phyloP scores from a whole-genome alignment of 1,284 basidiomycete genomes.

The Trametes pubescens region DNA sequence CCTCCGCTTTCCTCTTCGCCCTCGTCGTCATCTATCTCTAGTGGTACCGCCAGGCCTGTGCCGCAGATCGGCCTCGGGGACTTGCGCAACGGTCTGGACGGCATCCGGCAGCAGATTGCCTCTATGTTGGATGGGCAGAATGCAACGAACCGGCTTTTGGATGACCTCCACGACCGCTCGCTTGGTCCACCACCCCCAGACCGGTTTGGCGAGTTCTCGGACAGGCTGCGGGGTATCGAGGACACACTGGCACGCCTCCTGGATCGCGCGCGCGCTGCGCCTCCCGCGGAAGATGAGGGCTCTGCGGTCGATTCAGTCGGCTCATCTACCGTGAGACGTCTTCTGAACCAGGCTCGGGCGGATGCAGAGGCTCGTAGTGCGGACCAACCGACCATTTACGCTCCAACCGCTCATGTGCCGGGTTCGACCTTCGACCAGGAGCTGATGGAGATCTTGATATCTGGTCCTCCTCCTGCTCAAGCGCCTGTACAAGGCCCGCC shows the following conservation, averaged over 20 bases:
- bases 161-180: constrained; percentile 48
- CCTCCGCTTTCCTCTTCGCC: constrained; percentile 46
- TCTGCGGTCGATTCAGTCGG: constrained; percentile 34
- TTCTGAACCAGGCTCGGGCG: constrained; percentile 29
- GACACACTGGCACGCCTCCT: constrained; percentile 48
- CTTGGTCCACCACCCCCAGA: constrained; percentile 25
- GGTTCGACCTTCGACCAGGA: constrained; percentile 64
- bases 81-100: constrained; percentile 55
- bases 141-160: constrained; percentile 58
- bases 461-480: constrained; percentile 49
- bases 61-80: constrained; percentile 45
- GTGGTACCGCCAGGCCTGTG: constrained; percentile 52
- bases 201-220: constrained; percentile 47
- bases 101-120: constrained; percentile 58
- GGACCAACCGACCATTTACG: constrained; percentile 45
- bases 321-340: constrained; percentile 39
- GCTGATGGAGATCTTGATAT: constrained; percentile 63
- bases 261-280: constrained; percentile 26
- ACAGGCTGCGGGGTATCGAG: constrained; percentile 52
- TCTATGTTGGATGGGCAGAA: constrained; percentile 66
- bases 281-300: constrained; percentile 33
- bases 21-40: constrained; percentile 51
- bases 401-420: constrained; percentile 51
- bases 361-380: constrained; percentile 35
- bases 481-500: constrained; percentile 60